Percentiles rank a stretch among this genome's conserved stretches.
phyloP scores from a whole-genome alignment of 192 early-diverging fungal species.

The Cladochytrium replicatum region DNA sequence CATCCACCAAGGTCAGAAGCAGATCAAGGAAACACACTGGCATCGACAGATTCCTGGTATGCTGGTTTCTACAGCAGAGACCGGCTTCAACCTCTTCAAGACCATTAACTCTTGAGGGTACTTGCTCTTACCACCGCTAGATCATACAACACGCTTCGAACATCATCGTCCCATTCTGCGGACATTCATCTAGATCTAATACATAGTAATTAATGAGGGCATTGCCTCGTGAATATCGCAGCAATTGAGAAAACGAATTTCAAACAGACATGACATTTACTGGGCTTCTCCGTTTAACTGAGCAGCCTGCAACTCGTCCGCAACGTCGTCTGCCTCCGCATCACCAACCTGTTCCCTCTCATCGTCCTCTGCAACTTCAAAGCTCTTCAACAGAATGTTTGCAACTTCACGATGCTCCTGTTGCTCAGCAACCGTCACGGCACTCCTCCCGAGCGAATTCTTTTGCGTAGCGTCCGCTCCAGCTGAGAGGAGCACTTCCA shows the following conservation, averaged over 20 bases:
- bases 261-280: no score
- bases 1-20: constrained; percentile 73
- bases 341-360: constrained; percentile 19
- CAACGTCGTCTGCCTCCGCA: constrained; percentile 4
- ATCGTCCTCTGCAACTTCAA: constrained; percentile 26
- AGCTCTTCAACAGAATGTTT: constrained; percentile 24
- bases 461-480: constrained; percentile 30
- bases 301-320: no score
- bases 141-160: no score
- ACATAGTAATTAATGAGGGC: no score
- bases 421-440: constrained; percentile 29
- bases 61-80: constrained; percentile 69
- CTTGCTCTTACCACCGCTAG: no score
- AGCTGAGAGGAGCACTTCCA: constrained; percentile 49
- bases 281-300: no score
- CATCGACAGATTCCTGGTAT: constrained; percentile 87
- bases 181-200: no score
- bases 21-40: constrained; percentile 97
- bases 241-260: no score
- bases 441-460: constrained; percentile 23
- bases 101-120: no score
- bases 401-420: constrained; percentile 26
- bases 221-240: no score
- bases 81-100: constrained; percentile 96
- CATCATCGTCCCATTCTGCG: no score